These are phyloP conservation scores for Hypoxylon lienhwacheense DNA, from an alignment of 495 filamentous ascomycete genomes.

Conservation along the genomic window DNA sequence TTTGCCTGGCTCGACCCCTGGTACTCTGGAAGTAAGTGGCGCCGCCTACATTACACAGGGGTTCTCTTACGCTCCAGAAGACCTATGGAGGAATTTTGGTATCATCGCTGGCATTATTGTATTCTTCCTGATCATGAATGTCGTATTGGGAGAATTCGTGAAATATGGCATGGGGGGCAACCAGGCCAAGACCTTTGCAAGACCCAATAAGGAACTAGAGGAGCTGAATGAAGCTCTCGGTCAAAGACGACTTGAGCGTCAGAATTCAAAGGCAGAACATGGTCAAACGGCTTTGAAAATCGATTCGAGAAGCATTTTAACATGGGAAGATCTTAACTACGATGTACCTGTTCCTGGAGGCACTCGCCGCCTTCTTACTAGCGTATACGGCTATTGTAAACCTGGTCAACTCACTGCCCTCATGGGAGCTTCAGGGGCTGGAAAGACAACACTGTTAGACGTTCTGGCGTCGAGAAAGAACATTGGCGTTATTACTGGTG, in stretches of 20 bases:
- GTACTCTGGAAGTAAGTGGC: constrained; percentile 61
- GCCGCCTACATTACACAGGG: constrained; percentile 61
- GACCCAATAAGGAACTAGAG: constrained; percentile 70
- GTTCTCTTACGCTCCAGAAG: constrained; percentile 61
- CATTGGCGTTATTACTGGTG: constrained; percentile 73
- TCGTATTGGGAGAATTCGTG: constrained; percentile 74
- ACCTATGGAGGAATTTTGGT: constrained; percentile 77
- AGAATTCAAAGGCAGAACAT: constrained; percentile 53
- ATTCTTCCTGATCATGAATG: constrained; percentile 68
- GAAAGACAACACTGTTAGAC: constrained; percentile 82
- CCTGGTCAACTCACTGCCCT: constrained; percentile 78
- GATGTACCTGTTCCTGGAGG: constrained; percentile 72
- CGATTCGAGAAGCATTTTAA: constrained; percentile 69
- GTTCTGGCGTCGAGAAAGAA: constrained; percentile 76
- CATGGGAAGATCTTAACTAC: constrained; percentile 79
- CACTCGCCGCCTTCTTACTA: constrained; percentile 66
- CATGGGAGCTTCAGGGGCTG: constrained; percentile 85
- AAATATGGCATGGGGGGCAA: constrained; percentile 77
- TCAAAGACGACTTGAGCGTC: constrained; percentile 57
- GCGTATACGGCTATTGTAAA: constrained; percentile 75
- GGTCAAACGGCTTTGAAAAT: constrained; percentile 62
- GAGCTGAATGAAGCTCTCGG: constrained; percentile 66
- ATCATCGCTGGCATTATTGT: constrained; percentile 69
- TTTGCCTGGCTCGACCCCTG: constrained; percentile 65
- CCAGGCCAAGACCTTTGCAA: constrained; percentile 71